Evolutionary conservation across 2,329 filamentous ascomycete genomes (phyloP).

Genomic region (Calonectria pteridis): DNA sequence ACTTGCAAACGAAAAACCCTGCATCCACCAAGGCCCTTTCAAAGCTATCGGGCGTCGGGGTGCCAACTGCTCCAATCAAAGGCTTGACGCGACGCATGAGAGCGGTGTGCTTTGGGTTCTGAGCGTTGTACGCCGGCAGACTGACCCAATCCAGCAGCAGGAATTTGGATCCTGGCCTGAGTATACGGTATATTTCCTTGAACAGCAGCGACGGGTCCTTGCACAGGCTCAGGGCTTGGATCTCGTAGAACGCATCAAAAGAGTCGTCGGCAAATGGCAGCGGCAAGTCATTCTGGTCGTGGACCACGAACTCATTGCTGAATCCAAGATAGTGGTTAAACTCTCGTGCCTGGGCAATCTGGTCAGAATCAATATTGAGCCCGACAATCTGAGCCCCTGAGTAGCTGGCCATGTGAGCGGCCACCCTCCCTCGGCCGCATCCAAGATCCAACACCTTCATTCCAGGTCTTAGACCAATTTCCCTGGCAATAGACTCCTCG

Average conservation of each 20-base stretch:
- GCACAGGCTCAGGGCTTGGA: constrained; percentile 26
- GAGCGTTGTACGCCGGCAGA: constrained; percentile 16
- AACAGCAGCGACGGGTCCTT: constrained; percentile 18
- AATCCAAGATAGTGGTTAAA: constrained; percentile 9
- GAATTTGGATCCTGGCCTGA: constrained; percentile 21
- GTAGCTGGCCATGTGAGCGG: constrained; percentile 21
- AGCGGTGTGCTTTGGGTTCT: constrained; percentile 1
- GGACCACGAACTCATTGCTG: constrained; percentile 21
- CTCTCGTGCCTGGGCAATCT: constrained; percentile 13
- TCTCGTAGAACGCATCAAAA: constrained; percentile 26
- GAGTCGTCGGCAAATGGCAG: constrained; percentile 2
- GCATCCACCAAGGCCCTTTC: constrained; percentile 19
- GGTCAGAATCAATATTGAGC: constrained; percentile 24
- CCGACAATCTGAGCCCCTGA: constrained; percentile 16
- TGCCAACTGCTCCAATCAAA: constrained; percentile 22
- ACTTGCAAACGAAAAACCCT: constrained; percentile 7
- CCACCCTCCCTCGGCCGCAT: constrained; percentile 24
- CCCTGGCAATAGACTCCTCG: constrained; percentile 12
- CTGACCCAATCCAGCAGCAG: constrained; percentile 25
- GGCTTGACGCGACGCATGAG: constrained; percentile 25
- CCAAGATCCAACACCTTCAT: constrained; percentile 22
- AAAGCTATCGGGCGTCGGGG: constrained; percentile 19
- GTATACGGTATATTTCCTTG: constrained; percentile 17
- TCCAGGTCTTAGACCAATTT: constrained; percentile 8
- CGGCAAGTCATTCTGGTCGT: constrained; percentile 25